Percentiles rank a stretch among this genome's conserved stretches.
Conservation (phyloP, 1,284 basidiomycete genomes). For the Laetiporus sulphureus region DNA sequence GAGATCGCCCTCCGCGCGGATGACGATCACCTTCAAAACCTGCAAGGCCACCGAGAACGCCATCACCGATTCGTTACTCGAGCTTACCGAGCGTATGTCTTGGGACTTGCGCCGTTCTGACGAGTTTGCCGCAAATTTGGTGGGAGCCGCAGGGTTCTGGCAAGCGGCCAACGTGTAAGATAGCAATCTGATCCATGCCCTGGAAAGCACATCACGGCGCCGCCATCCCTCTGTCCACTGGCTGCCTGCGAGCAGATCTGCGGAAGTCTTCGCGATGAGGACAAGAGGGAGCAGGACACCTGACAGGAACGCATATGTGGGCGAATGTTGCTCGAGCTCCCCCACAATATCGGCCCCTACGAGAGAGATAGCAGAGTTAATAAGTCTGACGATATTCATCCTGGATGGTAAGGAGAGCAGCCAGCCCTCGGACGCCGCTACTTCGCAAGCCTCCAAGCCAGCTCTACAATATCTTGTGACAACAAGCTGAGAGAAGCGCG, state of each 20-base stretch:
- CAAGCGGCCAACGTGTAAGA: slow-evolving; percentile 50
- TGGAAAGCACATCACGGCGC: slow-evolving; percentile 38
- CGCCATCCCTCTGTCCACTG: slow-evolving; percentile 37
- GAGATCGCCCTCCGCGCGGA: slow-evolving; percentile 60
- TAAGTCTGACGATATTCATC: slow-evolving; percentile 43
- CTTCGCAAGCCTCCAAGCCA: slow-evolving; percentile 50
- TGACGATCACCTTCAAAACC: slow-evolving; percentile 60
- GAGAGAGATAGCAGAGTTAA: slow-evolving; percentile 48
- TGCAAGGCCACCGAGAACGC: slow-evolving; percentile 54
- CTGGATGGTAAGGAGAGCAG: slow-evolving; percentile 46
- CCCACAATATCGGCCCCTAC: slow-evolving; percentile 48
- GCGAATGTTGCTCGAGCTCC: slow-evolving; percentile 48
- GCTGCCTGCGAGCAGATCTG: slow-evolving; percentile 36
- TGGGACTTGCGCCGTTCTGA: slow-evolving; percentile 38
- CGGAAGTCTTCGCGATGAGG: slow-evolving; percentile 45
- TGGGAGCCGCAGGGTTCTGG: slow-evolving; percentile 20
- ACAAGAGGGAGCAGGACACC: slow-evolving; percentile 59
- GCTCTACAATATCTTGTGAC: slow-evolving; percentile 53
- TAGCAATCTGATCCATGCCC: slow-evolving; percentile 62
- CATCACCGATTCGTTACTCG: slow-evolving; percentile 32
- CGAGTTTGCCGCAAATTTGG: slow-evolving; percentile 13
- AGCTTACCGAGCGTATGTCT: slow-evolving; percentile 26
- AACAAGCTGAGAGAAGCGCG: slow-evolving; percentile 45
- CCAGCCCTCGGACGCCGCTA: slow-evolving; percentile 45
- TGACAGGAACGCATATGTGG: slow-evolving; percentile 52